Evolutionary conservation across 1,139 yeast species (phyloP), one percentile per base, ranked within the genome.

Genomic region (Sugiyamaella novakii): DNA sequence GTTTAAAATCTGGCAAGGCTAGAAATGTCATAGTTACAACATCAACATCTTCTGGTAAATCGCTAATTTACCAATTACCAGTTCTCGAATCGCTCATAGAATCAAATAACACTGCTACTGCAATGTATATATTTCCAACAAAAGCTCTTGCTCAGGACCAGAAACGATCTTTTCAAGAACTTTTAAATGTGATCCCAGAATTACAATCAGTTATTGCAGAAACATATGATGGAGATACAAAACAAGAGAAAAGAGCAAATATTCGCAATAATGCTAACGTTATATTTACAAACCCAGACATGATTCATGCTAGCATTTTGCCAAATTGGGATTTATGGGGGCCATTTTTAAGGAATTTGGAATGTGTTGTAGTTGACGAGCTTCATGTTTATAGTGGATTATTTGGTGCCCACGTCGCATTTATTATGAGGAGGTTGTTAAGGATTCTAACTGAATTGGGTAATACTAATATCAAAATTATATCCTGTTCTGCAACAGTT

Each of bases 71-170:
- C 62, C 98, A 92, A 66, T 68, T 89, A 1, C 96, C 98, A 0
- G 87, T 92, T 3, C 66, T 91, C 7, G 70, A 76, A 47, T 67
- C 74, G 3, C 59, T 82, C 3, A n/a, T 43, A 10, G 39, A 46
- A 27, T 30, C 43, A 14, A 22, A 79, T 48, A 77, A 79, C 3
- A 75, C 78, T 5, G 69, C 86, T 0, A 86, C 96, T 0, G 88
- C 96, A 2, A 75, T 94, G 71, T 88, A 87, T 59, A 82, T 92
- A 6, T 92, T 92, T 61, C 98, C 99, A 1, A 92, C 99, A 0
- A 92, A 92, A 62, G 98, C 99, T 0, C 72, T 92, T 42, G 98
- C 98, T 0, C 98, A 92, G 63, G 98, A 92, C 70, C 99, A 92
- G 67, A 84, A 83, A 60, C 73, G 96, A 45, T 83, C 95, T 11